Base-by-base conservation (phyloP, 2,329 filamentous ascomycete species). In the Thielaviopsis euricoi region DNA sequence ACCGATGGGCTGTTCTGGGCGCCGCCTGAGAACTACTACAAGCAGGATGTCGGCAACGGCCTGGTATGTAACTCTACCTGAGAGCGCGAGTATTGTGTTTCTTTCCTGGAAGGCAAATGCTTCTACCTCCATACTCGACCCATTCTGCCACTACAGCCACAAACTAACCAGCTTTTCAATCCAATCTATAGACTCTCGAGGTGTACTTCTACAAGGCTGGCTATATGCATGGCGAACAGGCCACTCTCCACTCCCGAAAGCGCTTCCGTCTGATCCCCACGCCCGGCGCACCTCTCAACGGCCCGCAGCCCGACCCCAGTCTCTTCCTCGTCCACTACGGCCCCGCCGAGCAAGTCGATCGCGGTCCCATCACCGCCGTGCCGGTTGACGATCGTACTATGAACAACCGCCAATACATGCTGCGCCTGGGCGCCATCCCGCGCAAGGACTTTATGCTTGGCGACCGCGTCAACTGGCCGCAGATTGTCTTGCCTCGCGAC, bases 401-500 rank as follows among this genome's bases (percentile, higher is more conserved):
- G 67, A 76, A 78, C 59, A 79, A 82, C 58, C 76, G 81, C 65
- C 76, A 71, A 69, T 86, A 74, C 69, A 87, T 75, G 71, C 83
- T 86, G 70, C 78, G 76, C 57, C 86, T 87, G 63, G 91, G 89
- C 6, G 86, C 90, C 65, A 83, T 95, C 51, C 80, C 85, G 59
- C 85, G 89, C 64, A 95, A 95, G 67, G 89, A 96, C 65, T 97
- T 97, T 67, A 94, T 96, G 84, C 77, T 97, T 21, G 83, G 87
- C 54, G 93, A 97, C 70, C 82, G 88, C 48, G 79, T 82, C 63
- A 94, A 89, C 71, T 97, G 91, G 90, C 91, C 93, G 3, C 83
- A 83, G 23, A 85, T 97, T 60, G 81, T 81, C 51, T 81, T 87
- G 62, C 86, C 86, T 0, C 72, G 74, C 61, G 76, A 76, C n/a